Percentiles rank a stretch among this genome's conserved stretches.
Conservation (phyloP, 805 yeast species). For the Metschnikowia reukaufii region DNA sequence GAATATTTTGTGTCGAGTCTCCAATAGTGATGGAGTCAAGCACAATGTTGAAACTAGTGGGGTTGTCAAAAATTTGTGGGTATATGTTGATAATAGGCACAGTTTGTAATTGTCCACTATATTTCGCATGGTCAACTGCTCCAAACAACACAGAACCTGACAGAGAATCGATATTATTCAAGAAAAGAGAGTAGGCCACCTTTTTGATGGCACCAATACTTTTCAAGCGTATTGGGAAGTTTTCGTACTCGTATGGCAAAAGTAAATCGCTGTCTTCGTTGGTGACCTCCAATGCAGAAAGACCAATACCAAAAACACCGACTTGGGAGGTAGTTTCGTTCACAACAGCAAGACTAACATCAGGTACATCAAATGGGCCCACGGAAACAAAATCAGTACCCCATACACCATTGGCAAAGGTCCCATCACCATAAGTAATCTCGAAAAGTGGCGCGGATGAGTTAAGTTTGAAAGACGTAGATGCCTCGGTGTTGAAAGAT, state of each 20-base stretch:
- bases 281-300: slow-evolving; percentile 66
- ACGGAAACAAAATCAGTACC: slow-evolving; percentile 59
- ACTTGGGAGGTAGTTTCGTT: slow-evolving; percentile 57
- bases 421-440: slow-evolving; percentile 49
- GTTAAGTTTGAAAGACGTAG: background rate
- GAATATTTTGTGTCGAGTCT: slow-evolving; percentile 14
- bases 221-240: slow-evolving; percentile 63
- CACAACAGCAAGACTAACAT: slow-evolving; percentile 72
- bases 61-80: slow-evolving; percentile 15
- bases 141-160: too few species aligned
- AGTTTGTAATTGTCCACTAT: slow-evolving; percentile 27
- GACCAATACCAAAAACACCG: slow-evolving; percentile 76
- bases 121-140: slow-evolving; percentile 42
- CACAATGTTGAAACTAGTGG: slow-evolving; percentile 50
- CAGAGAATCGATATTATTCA: slow-evolving; percentile 45
- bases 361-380: slow-evolving; percentile 46
- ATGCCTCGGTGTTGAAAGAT: too few species aligned
- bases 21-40: too few species aligned
- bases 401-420: slow-evolving; percentile 51
- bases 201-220: slow-evolving; percentile 54
- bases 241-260: slow-evolving; percentile 46
- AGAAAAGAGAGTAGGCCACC: slow-evolving; percentile 59
- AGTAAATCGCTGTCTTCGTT: slow-evolving; percentile 14
- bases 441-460: slow-evolving; percentile 28
- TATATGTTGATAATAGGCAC: slow-evolving; percentile 43